Conservation (phyloP, 2,329 filamentous ascomycete genomes). For the Exophiala sideris region DNA sequence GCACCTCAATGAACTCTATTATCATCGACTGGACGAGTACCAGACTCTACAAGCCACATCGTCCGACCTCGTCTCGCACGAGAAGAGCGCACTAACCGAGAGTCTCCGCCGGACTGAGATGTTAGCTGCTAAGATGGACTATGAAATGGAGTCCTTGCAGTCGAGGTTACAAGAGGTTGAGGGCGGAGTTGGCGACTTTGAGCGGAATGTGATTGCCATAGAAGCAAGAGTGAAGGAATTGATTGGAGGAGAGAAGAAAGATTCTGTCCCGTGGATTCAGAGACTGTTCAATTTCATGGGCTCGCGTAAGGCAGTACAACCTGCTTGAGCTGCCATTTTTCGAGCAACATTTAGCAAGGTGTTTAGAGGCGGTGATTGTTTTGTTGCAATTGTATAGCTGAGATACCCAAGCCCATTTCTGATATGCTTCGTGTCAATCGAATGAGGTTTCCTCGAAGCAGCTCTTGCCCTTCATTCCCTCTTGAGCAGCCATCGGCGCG, state of each 20-base stretch:
- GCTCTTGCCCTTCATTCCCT: too few species aligned
- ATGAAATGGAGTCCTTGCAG: constrained; percentile 78
- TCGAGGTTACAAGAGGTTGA: constrained; percentile 84
- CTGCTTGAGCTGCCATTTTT: not conserved
- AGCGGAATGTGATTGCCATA: constrained; percentile 70
- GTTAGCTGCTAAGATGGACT: constrained; percentile 80
- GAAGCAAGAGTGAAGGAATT: constrained; percentile 63
- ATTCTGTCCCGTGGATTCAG: constrained; percentile 15
- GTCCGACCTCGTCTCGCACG: constrained; percentile 65
- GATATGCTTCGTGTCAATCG: too few species aligned
- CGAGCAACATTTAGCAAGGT: constrained; percentile 8
- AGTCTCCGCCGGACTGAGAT: constrained; percentile 75
- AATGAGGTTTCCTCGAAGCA: too few species aligned
- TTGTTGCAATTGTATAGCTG: too few species aligned
- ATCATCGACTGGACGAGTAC: constrained; percentile 67
- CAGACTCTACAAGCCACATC: constrained; percentile 64
- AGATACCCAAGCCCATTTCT: too few species aligned
- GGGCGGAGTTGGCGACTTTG: constrained; percentile 74
- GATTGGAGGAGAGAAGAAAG: constrained; percentile 51
- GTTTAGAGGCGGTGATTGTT: not conserved
- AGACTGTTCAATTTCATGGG: constrained; percentile 16
- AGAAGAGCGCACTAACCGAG: constrained; percentile 67
- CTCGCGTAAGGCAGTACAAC: constrained; percentile 6
- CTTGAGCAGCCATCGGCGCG: too few species aligned
- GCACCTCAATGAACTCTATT: constrained; percentile 64